Evolutionary conservation across 1,139 yeast genomes (phyloP), one percentile per base, ranked within the genome.

Genomic region (Yamadazyma triangularis): DNA sequence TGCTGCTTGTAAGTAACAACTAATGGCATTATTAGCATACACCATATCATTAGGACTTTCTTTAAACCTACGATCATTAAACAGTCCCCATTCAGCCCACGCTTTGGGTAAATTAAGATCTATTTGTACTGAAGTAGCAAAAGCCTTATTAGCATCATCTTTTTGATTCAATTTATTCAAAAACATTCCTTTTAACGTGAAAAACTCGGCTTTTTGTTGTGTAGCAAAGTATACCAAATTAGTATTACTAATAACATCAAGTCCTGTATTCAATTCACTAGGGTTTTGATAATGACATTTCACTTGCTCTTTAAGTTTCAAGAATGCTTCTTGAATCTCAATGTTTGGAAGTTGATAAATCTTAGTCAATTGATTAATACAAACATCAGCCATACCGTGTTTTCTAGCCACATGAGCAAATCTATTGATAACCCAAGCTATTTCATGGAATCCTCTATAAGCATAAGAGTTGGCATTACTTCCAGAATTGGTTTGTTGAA

Each of bases 1-100:
- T 13, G 98, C 96, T 15, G 99, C 98, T 56, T 91, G 98, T 44
- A 93, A 69, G 56, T 89, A 93, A 56, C 98, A 93, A 50, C 95
- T 83, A 29, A 93, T 81, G 2, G 99, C 97, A 54, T 89, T 88
- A 42, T 88, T 82, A 10, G 97, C 98, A 56, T 79, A 84, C 16
- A 79, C 78, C 64, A 86, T 77, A 48, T 87, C 95, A 30, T 70
- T 76, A 1, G 94, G 91, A 42, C 80, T 81, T 45, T 87, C 95
- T 45, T 86, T 85, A 56, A 87, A 81, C 30, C 96, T 68, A 28
- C 82, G 77, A 45, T 93, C 98, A 52, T 88, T 91, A 61, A 88
- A 93, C 53, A 79, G 78, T 39, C 98, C 99, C 98, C 98, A 93
- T 56, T 93, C 97, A 2, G 97, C 97, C 99, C 99, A 93, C 0